A percentile compares a stretch with the other conserved stretches of the same genome.
These are phyloP conservation scores for Solanum sejunctum DNA, from an alignment of 257 asterid genomes.

Conservation along the genomic window DNA sequence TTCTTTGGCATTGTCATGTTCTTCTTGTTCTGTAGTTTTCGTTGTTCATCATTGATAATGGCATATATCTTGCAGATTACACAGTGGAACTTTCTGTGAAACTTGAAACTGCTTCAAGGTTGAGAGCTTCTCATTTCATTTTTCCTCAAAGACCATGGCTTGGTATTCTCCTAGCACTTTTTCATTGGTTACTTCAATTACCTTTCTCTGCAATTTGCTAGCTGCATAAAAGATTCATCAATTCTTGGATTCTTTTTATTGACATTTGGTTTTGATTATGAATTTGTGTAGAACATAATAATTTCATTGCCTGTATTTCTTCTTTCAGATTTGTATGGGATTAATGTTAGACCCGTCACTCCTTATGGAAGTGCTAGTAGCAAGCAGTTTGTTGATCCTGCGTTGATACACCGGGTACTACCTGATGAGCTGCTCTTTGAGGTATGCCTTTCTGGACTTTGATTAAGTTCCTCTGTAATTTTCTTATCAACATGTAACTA, in stretches of 20 bases:
- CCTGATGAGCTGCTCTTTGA: conserved; percentile 92
- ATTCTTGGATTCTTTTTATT: not conserved
- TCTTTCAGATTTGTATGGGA: conserved; percentile 74
- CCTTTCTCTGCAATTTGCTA: not conserved
- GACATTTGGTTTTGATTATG: not conserved
- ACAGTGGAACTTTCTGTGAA: conserved; percentile 45
- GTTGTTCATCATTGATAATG: not conserved
- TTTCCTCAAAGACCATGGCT: conserved; percentile 93
- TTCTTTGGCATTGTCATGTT: not conserved
- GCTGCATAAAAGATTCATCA: not conserved
- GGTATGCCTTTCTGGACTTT: conserved; percentile 22
- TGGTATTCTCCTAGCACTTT: conserved; percentile 28
- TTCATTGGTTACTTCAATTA: not conserved
- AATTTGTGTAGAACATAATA: not conserved
- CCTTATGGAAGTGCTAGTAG: conserved; percentile 66
- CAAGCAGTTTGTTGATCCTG: conserved; percentile 44
- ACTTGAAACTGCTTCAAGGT: conserved; percentile 63
- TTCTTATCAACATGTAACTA: not conserved
- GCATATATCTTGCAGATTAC: conserved; percentile 27
- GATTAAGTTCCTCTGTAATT: not conserved
- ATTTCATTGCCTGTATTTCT: not conserved
- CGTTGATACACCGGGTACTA: conserved; percentile 59
- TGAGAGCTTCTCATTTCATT: conserved; percentile 64
- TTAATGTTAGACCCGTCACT: conserved; percentile 75
- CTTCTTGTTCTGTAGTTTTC: not conserved